phyloP scores from a whole-genome alignment of 495 filamentous ascomycete genomes.

The Jackrogersella multiformis region DNA sequence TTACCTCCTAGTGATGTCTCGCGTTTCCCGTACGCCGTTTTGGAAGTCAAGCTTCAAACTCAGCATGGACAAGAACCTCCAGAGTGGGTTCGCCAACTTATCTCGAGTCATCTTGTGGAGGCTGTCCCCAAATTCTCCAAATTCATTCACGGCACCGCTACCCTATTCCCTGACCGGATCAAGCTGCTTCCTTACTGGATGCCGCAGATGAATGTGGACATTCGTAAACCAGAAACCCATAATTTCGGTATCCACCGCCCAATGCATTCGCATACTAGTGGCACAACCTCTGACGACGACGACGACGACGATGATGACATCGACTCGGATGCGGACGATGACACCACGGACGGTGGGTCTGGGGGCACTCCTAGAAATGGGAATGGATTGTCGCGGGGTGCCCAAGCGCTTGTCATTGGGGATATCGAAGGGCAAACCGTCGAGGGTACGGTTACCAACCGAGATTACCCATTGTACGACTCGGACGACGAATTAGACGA shows the following conservation, averaged over 20 bases:
- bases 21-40: conserved; percentile 92
- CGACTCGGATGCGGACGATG: conserved; percentile 65
- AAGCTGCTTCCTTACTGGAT: conserved; percentile 95
- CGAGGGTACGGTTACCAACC: conserved; percentile 60
- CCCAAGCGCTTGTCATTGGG: conserved; percentile 46
- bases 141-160: conserved; percentile 95
- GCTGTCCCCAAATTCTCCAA: conserved; percentile 99
- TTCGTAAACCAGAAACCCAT: conserved; percentile 87
- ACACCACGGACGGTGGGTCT: conserved; percentile 39
- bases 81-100: conserved; percentile 93
- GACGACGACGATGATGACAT: conserved; percentile 66
- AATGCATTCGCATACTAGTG: conserved; percentile 73
- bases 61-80: conserved; percentile 97
- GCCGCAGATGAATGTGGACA: conserved; percentile 98
- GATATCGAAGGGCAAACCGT: conserved; percentile 60
- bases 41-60: conserved; percentile 98
- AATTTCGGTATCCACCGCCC: conserved; percentile 89
- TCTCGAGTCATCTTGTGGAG: conserved; percentile 92
- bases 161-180: conserved; percentile 85
- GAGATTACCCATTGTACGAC: conserved; percentile 89
- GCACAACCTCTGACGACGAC: conserved; percentile 79
- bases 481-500: conserved; percentile 84
- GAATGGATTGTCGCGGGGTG: conserved; percentile 48
- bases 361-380: conserved; percentile 24
- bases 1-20: conserved; percentile 84